phyloP scores from a whole-genome alignment of 208 protist genomes.

The Wallacemonas sp. region DNA sequence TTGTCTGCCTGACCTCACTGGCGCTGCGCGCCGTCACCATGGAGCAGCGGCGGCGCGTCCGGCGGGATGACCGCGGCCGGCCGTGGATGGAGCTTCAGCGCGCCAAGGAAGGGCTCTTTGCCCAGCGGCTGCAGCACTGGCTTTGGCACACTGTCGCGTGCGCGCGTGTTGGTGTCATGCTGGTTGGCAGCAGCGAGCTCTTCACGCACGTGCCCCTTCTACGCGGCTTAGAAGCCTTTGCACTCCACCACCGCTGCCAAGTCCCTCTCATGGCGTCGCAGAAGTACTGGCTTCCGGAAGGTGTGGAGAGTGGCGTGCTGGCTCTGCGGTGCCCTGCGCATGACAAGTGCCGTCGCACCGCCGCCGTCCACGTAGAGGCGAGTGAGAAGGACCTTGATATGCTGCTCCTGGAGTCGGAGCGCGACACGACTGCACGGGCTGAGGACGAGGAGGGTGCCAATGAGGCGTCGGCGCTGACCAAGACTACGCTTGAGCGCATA shows the following conservation, averaged over 20 bases:
- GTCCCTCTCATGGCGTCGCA: conserved; percentile 25
- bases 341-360: conserved; percentile 59
- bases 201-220: conserved; percentile 64
- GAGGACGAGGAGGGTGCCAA: conserved; percentile 3
- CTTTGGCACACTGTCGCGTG: conserved; percentile 65
- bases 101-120: conserved; percentile 33
- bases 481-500: conserved; percentile 5
- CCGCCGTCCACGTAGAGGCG: conserved; percentile 28
- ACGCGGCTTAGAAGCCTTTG: conserved; percentile 50
- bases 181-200: conserved; percentile 72
- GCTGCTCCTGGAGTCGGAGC: conserved; percentile 7
- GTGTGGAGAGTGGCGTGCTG: conserved; percentile 45
- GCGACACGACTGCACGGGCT: conserved; percentile 10
- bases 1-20: conserved; percentile 65
- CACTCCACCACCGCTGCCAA: conserved; percentile 41
- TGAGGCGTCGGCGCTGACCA: neutral
- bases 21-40: neutral
- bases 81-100: conserved; percentile 34
- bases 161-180: conserved; percentile 51
- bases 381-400: conserved; percentile 22
- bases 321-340: conserved; percentile 79
- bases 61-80: conserved; percentile 13
- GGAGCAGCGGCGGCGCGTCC: conserved; percentile 6
- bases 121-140: conserved; percentile 71
- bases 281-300: conserved; percentile 70